phyloP scores from a whole-genome alignment of 2,329 filamentous ascomycete genomes.

The Rhytidhysteron rufulum region DNA sequence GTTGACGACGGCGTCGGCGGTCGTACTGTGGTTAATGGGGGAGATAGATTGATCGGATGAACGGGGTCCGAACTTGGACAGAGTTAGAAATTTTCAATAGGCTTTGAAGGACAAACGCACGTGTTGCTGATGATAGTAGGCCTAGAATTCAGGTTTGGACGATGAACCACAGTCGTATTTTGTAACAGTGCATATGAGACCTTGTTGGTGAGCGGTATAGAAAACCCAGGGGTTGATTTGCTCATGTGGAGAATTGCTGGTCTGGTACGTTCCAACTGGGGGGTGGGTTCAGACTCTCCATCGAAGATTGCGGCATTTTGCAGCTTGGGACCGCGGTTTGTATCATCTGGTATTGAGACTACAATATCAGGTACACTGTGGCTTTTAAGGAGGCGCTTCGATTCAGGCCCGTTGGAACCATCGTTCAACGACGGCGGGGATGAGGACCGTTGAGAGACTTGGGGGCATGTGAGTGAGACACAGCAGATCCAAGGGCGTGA shows the following conservation, averaged over 20 bases:
- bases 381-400: constrained; percentile 5
- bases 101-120: no score
- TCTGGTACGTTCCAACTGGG: constrained; percentile 9
- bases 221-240: constrained; percentile 26
- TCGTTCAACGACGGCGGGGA: background rate
- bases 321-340: constrained; percentile 12
- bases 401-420: constrained; percentile 4
- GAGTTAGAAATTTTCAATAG: background rate
- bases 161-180: constrained; percentile 29
- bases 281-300: constrained; percentile 30
- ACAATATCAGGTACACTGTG: constrained; percentile 14
- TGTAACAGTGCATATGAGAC: constrained; percentile 23
- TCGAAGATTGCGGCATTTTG: constrained; percentile 25
- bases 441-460: constrained; percentile 13
- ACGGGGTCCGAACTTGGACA: background rate
- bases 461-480: background rate
- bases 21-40: background rate
- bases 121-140: constrained; percentile 24
- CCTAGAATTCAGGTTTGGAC: constrained; percentile 23
- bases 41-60: background rate
- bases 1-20: constrained; percentile 1
- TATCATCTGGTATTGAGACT: constrained; percentile 9
- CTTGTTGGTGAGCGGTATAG: constrained; percentile 21
- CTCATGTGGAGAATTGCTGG: constrained; percentile 17
- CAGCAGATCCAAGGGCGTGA: background rate